Evolutionary conservation across 139 green algal genomes (phyloP), one percentile per base, ranked within the genome.

Genomic region (Penium margaritaceum): DNA sequence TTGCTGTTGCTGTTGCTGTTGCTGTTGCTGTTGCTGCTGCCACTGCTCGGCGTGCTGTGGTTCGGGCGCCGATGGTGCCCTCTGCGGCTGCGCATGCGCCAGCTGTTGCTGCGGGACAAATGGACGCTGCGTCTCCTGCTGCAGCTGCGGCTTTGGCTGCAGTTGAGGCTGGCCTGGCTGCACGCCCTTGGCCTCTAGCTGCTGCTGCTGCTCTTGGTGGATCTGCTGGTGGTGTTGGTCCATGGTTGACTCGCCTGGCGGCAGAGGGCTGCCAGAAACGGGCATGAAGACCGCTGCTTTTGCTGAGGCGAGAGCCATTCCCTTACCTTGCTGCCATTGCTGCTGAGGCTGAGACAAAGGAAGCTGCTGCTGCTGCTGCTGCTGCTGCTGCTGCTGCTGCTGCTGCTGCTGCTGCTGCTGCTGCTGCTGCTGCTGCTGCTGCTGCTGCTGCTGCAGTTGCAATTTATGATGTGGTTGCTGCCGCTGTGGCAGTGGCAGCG

Each of bases 281-380:
- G 51, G n/a, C n/a, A n/a, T n/a, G n/a, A n/a, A n/a, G n/a, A 24
- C 51, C 30, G 51, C 51, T 60, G 51, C 51, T 60, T 60, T 24
- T 19, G 51, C 51, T 33, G 29, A 60, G n/a, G n/a, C n/a, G n/a
- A n/a, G n/a, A n/a, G n/a, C n/a, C n/a, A n/a, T n/a, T n/a, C n/a
- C n/a, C n/a, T n/a, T n/a, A n/a, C n/a, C n/a, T n/a, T n/a, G n/a
- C n/a, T n/a, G n/a, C n/a, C n/a, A n/a, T n/a, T n/a, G n/a, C n/a
- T 60, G 51, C 51, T 60, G 51, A 24, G 51, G 51, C 51, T 60
- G 51, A 1, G n/a, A n/a, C n/a, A n/a, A n/a, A n/a, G n/a, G n/a
- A n/a, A n/a, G n/a, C n/a, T n/a, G n/a, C n/a, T n/a, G n/a, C n/a
- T n/a, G n/a, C n/a, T n/a, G n/a, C n/a, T n/a, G n/a, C n/a, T n/a